Percentiles rank a stretch among this genome's conserved stretches.
Evolutionary conservation across 2,329 filamentous ascomycete species (phyloP).

Genomic region (Penicillium sp.): DNA sequence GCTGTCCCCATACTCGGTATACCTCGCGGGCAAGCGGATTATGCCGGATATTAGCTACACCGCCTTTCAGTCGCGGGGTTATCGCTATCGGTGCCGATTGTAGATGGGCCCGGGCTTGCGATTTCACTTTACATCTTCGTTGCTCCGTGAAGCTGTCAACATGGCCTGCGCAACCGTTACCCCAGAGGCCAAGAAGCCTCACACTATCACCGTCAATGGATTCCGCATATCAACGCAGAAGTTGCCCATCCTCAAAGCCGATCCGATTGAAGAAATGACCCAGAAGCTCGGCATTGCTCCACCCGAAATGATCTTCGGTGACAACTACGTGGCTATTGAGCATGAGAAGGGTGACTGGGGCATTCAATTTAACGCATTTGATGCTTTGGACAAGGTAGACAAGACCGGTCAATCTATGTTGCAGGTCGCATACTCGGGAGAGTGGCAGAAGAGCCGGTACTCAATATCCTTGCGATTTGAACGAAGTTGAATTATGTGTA

Average conservation of each 20-base stretch:
- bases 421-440: constrained; percentile 86
- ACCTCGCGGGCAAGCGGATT: not conserved
- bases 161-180: constrained; percentile 58
- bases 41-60: constrained; percentile 22
- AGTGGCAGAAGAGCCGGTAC: constrained; percentile 74
- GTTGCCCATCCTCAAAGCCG: constrained; percentile 90
- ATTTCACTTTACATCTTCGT: constrained; percentile 10
- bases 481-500: not conserved
- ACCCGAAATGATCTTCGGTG: constrained; percentile 99
- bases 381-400: constrained; percentile 87
- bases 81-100: constrained; percentile 20
- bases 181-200: constrained; percentile 47
- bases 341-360: constrained; percentile 77
- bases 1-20: too few relatives aligned
- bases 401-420: constrained; percentile 92
- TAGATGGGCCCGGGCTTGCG: constrained; percentile 1
- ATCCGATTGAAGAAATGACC: constrained; percentile 84
- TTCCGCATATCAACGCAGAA: constrained; percentile 83
- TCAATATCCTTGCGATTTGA: not conserved
- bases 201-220: constrained; percentile 63
- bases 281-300: constrained; percentile 78
- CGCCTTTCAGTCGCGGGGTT: constrained; percentile 36
- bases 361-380: constrained; percentile 79
- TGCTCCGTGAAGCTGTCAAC: constrained; percentile 15
- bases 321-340: constrained; percentile 78